Percentiles rank a stretch among this genome's conserved stretches.
Conservation (phyloP, 805 yeast species). For the Hanseniaspora nectarophila region DNA sequence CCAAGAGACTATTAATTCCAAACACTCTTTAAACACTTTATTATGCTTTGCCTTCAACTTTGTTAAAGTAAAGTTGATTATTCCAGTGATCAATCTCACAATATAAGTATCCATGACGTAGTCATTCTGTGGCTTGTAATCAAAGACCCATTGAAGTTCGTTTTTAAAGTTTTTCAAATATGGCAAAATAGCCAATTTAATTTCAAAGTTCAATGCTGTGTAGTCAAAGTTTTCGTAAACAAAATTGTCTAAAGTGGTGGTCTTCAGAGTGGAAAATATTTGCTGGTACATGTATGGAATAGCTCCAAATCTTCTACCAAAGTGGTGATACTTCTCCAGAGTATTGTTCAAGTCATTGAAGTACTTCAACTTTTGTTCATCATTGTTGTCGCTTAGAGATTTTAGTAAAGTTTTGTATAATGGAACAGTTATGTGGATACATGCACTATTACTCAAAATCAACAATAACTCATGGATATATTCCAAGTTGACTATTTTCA, state of each 20-base stretch:
- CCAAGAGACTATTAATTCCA: neutral
- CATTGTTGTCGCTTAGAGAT: neutral
- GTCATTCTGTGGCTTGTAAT: neutral
- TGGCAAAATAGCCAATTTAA: slow-evolving; percentile 7
- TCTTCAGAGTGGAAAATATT: neutral
- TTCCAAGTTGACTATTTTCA: neutral
- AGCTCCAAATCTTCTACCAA: slow-evolving; percentile 14
- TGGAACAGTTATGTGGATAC: slow-evolving; percentile 12
- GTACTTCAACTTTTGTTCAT: neutral
- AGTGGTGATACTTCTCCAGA: slow-evolving; percentile 1
- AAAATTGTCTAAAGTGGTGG: too few relatives aligned
- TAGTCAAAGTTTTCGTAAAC: neutral
- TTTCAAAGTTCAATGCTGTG: slow-evolving; percentile 8
- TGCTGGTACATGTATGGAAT: slow-evolving; percentile 12
- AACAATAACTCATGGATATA: slow-evolving; percentile 1
- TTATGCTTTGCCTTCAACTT: neutral
- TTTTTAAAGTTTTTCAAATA: neutral
- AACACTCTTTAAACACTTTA: neutral
- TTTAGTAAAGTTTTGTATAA: neutral
- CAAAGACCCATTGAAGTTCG: slow-evolving; percentile 1
- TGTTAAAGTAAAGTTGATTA: neutral
- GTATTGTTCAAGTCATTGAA: neutral
- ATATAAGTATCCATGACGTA: slow-evolving; percentile 11
- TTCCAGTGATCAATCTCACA: slow-evolving; percentile 11
- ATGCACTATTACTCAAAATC: slow-evolving; percentile 9